Evolutionary conservation across 2,329 filamentous ascomycete species (phyloP), one percentile per base, ranked within the genome.

Genomic region (Colletotrichum tanaceti): DNA sequence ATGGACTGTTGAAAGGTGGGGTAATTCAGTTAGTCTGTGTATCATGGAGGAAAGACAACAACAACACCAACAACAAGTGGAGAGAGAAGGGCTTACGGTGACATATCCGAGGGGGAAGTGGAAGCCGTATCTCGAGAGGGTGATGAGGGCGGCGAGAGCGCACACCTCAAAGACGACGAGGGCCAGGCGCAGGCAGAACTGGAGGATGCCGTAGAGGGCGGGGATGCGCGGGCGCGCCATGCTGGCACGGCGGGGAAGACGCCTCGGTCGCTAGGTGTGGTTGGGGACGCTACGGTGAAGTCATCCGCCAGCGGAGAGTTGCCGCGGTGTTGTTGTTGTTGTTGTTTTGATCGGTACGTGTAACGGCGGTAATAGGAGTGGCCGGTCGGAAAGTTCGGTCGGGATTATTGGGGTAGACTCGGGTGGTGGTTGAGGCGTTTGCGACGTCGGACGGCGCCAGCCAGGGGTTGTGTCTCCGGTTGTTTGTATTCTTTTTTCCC

Each of bases 151-250:
- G 35, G 71, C 71, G 22, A 72, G 65, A 32, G 69, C 70, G 63
- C 71, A 72, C 14, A 72, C 70, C 28, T 72, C 70, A 18, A 72
- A 62, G 22, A 72, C 71, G 47, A 72, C 63, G 58, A 72, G 54
- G 32, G 63, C 58, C 20, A 72, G 65, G 22, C 71, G 71, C 28
- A 71, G 65, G 58, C 71, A 72, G 63, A 72, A 72, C 41, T 72
- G 71, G 49, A 72, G 65, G 50, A 72, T 68, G 70, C 71, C 71
- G 24, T 72, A 72, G 50, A 66, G 57, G 46, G 63, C 50, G 49
- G 71, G 71, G 32, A 72, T 64, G 59, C 71, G 69, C 41, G 44
- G 62, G 59, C 71, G 71, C 43, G 71, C 55, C 71, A 72, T 72
- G 58, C 24, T 70, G 49, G 49, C 11, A 55, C 32, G 65, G 35